A percentile compares a stretch with the other conserved stretches of the same genome.
phyloP scores from a whole-genome alignment of 768 basidiomycete genomes.

The Leucocoprinus leucothites region DNA sequence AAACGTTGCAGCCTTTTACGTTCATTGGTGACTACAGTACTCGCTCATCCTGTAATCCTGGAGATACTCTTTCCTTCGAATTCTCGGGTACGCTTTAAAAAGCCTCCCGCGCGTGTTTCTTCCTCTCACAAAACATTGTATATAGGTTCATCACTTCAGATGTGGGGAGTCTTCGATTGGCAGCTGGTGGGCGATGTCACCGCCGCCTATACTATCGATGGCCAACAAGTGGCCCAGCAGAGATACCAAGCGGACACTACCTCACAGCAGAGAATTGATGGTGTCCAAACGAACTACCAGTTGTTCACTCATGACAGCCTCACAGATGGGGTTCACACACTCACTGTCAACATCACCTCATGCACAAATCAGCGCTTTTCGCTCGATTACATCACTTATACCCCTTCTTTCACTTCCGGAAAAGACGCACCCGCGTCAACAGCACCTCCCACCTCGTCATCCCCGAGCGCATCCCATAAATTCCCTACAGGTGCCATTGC shows the following conservation, averaged over 20 bases:
- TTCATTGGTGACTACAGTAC: conserved; percentile 18
- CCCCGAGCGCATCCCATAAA: not conserved
- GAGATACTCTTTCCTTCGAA: conserved; percentile 16
- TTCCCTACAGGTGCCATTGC: conserved; percentile 16
- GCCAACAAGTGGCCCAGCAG: conserved; percentile 12
- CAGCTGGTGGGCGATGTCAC: conserved; percentile 19
- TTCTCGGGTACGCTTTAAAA: conserved; percentile 11
- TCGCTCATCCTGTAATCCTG: conserved; percentile 14
- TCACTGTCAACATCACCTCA: conserved; percentile 20
- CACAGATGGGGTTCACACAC: conserved; percentile 17
- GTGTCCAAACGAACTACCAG: conserved; percentile 21
- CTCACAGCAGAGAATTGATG: conserved; percentile 14
- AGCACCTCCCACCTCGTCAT: not conserved
- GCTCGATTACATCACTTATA: conserved; percentile 26
- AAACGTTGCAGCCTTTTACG: conserved; percentile 9
- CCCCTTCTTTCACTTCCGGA: conserved; percentile 21
- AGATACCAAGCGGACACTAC: conserved; percentile 18
- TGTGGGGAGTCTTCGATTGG: conserved; percentile 26
- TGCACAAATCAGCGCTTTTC: conserved; percentile 18
- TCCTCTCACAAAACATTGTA: no score
- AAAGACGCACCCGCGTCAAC: not conserved
- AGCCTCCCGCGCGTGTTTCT: not conserved
- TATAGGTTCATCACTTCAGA: conserved; percentile 19
- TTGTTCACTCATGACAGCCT: conserved; percentile 20
- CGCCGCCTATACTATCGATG: conserved; percentile 24